Evolutionary conservation across 2,329 filamentous ascomycete genomes (phyloP).

Genomic region (Aspergillus thermomutatus): DNA sequence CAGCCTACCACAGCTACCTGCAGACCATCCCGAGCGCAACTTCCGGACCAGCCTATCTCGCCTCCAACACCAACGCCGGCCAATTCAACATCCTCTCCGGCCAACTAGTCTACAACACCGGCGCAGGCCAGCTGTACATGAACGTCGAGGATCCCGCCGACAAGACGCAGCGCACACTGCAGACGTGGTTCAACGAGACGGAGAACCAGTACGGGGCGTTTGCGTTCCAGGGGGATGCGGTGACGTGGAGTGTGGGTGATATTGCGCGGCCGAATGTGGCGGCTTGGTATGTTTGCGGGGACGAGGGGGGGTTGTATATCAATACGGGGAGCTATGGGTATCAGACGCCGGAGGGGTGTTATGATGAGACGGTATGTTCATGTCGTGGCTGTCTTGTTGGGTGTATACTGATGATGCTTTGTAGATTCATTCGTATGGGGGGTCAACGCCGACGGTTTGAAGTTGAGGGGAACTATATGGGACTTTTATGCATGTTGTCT

Average conservation of each 20-base stretch:
- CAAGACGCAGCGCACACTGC: conserved; percentile 7
- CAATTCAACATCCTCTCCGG: conserved; percentile 10
- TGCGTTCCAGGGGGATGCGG: conserved; percentile 9
- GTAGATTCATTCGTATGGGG: conserved; percentile 5
- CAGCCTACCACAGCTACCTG: conserved; percentile 12
- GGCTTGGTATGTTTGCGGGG: conserved; percentile 9
- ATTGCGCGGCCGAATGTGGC: conserved; percentile 9
- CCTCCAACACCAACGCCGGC: conserved; percentile 5
- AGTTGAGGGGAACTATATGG: not conserved
- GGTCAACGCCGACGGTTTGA: not conserved
- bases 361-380: conserved; percentile 9
- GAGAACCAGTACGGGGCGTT: conserved; percentile 9
- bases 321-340: conserved; percentile 10
- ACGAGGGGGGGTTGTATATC: conserved; percentile 4
- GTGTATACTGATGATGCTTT: not conserved
- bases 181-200: conserved; percentile 10
- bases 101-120: conserved; percentile 9
- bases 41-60: conserved; percentile 3
- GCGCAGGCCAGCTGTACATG: conserved; percentile 7
- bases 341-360: conserved; percentile 7
- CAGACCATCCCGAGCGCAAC: conserved; percentile 7
- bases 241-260: conserved; percentile 7
- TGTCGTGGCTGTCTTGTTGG: not conserved
- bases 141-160: conserved; percentile 6
- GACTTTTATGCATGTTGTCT: not conserved